Evolutionary conservation across 1,139 yeast genomes (phyloP).

Genomic region (Candida pseudocylindracea): DNA sequence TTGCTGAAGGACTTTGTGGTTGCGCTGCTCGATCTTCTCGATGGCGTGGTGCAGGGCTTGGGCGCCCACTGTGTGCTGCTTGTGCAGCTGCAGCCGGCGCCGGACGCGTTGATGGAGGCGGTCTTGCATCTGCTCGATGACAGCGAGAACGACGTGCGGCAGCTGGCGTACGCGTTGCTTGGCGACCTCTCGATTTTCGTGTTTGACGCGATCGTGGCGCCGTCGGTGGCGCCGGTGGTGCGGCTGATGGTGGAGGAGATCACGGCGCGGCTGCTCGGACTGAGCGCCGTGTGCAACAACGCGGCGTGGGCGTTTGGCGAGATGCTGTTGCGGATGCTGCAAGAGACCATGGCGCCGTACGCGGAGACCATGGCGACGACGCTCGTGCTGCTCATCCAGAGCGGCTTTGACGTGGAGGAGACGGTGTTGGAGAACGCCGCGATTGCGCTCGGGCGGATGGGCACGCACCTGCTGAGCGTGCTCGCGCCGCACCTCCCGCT

Average conservation of each 20-base stretch:
- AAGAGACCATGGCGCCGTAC: conserved; percentile 31
- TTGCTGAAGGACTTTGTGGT: conserved; percentile 87
- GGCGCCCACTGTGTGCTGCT: conserved; percentile 40
- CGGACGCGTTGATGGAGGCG: conserved; percentile 39
- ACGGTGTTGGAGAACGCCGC: conserved; percentile 76
- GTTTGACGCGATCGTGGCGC: conserved; percentile 28
- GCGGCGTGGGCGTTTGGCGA: conserved; percentile 94
- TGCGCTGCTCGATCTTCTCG: conserved; percentile 73
- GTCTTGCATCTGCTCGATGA: conserved; percentile 23
- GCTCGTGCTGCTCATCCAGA: conserved; percentile 38
- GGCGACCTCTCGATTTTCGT: conserved; percentile 67
- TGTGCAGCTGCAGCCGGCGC: conserved; percentile 14
- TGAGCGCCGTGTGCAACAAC: conserved; percentile 57
- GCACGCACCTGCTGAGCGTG: conserved; percentile 38
- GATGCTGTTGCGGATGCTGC: conserved; percentile 37
- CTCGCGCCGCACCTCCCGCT: conserved; percentile 30
- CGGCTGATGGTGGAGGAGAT: conserved; percentile 49
- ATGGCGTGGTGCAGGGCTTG: conserved; percentile 83
- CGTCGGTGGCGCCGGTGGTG: conserved; percentile 35
- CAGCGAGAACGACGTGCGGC: conserved; percentile 67
- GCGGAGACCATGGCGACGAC: conserved; percentile 35
- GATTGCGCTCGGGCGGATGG: conserved; percentile 84
- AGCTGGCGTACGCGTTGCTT: conserved; percentile 70
- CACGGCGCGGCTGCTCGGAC: conserved; percentile 20
- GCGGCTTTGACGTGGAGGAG: conserved; percentile 27